Evolutionary conservation across 1,284 basidiomycete genomes (phyloP).

Genomic region (Microbotryum saponariae): DNA sequence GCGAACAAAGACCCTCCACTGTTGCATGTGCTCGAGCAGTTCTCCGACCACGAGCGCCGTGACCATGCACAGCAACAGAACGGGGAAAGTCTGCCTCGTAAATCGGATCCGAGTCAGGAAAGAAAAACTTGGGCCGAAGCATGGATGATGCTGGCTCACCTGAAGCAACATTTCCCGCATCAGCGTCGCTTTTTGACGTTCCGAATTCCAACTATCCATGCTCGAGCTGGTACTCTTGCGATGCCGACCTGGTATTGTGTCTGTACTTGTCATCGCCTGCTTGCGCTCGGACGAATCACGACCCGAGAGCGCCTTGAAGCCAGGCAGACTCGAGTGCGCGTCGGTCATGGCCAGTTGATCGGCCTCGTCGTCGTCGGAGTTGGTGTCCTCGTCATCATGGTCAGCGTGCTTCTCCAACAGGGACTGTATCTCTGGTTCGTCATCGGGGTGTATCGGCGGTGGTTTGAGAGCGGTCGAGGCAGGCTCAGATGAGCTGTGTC

Average conservation of each 20-base stretch:
- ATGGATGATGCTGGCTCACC: conserved; percentile 2
- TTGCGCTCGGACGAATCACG: not conserved
- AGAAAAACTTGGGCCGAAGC: not conserved
- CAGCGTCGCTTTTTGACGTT: no score
- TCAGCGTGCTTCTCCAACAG: no score
- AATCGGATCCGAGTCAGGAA: not conserved
- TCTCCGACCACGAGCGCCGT: conserved; percentile 32
- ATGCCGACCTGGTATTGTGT: not conserved
- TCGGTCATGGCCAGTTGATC: not conserved
- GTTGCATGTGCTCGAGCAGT: conserved; percentile 45
- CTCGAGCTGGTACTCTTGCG: conserved; percentile 2
- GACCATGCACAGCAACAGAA: conserved; percentile 30
- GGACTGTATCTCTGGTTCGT: no score
- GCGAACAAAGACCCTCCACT: conserved; percentile 79
- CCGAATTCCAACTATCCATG: no score
- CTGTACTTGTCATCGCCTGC: not conserved
- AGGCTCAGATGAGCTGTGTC: no score
- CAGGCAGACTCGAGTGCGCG: not conserved
- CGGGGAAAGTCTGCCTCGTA: conserved; percentile 28
- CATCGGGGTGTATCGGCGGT: no score
- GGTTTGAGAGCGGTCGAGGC: no score
- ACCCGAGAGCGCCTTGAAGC: not conserved
- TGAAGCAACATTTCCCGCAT: conserved; percentile 26
- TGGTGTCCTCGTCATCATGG: not conserved
- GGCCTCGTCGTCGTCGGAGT: not conserved